Percentiles rank a stretch among this genome's conserved stretches.
phyloP scores from a whole-genome alignment of 2,329 filamentous ascomycete species.

The Simplicillium aogashimaense region DNA sequence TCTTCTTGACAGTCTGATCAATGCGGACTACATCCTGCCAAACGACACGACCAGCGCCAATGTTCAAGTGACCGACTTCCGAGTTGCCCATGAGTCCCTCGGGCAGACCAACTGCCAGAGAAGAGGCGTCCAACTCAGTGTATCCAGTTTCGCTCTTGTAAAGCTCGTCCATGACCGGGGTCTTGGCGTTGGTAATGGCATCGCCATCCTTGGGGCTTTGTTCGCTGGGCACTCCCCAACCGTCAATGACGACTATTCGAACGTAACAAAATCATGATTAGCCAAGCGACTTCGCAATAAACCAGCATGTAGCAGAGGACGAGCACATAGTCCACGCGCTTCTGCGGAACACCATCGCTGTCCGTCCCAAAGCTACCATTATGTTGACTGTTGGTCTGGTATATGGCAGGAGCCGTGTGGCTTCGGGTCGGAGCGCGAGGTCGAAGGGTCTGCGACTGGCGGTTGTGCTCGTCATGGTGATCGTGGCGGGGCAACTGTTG shows the following conservation, averaged over 20 bases:
- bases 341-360: slow-evolving; percentile 53
- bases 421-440: too few species aligned
- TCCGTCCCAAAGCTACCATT: slow-evolving; percentile 3
- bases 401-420: too few species aligned
- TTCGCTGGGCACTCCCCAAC: slow-evolving; percentile 83
- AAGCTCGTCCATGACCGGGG: slow-evolving; percentile 90
- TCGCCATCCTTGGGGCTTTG: slow-evolving; percentile 81
- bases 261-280: slow-evolving; percentile 45
- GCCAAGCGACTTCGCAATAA: slow-evolving; percentile 48
- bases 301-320: slow-evolving; percentile 40
- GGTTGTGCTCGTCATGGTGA: neutral
- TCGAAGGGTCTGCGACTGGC: neutral
- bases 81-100: slow-evolving; percentile 99
- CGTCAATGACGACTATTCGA: slow-evolving; percentile 87
- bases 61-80: slow-evolving; percentile 97
- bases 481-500: neutral
- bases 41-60: slow-evolving; percentile 91
- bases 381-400: neutral
- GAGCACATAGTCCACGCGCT: slow-evolving; percentile 31
- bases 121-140: slow-evolving; percentile 90
- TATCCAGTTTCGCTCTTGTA: slow-evolving; percentile 74
- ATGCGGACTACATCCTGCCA: slow-evolving; percentile 99
- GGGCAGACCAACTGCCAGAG: slow-evolving; percentile 86
- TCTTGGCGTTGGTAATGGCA: slow-evolving; percentile 88
- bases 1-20: slow-evolving; percentile 83